These are phyloP conservation scores for Bipolaris gigantea DNA, from an alignment of 2,329 filamentous ascomycete genomes.

Conservation along the genomic window DNA sequence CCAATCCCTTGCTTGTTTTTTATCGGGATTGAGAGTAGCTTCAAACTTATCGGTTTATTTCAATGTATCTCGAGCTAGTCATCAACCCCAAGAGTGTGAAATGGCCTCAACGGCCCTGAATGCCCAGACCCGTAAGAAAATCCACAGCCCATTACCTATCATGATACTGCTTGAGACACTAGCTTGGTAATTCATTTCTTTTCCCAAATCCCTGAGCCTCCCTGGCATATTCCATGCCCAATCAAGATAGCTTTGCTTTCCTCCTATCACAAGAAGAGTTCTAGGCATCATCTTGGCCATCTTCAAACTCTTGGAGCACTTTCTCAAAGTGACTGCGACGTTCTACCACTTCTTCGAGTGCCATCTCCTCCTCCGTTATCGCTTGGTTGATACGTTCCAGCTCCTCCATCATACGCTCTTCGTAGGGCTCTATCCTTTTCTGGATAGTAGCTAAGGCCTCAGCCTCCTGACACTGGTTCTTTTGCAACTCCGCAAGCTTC, in stretches of 20 bases:
- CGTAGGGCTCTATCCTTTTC: slow-evolving; percentile 18
- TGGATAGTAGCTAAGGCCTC: slow-evolving; percentile 23
- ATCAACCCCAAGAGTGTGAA: too few relatives aligned
- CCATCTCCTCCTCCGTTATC: slow-evolving; percentile 21
- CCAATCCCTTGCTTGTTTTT: too few relatives aligned
- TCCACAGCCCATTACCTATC: too few relatives aligned
- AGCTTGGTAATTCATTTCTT: too few relatives aligned
- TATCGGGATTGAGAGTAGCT: background rate
- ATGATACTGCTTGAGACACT: too few relatives aligned
- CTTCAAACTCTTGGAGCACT: slow-evolving; percentile 19
- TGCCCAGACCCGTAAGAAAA: too few relatives aligned
- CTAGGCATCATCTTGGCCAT: slow-evolving; percentile 4
- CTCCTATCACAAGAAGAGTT: background rate
- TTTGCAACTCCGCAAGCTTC: slow-evolving; percentile 15
- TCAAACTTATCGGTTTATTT: background rate
- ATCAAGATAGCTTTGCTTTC: too few relatives aligned
- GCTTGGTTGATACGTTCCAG: slow-evolving; percentile 22
- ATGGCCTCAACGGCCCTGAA: too few relatives aligned
- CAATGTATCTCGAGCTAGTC: background rate
- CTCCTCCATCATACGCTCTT: slow-evolving; percentile 25
- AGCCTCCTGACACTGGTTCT: slow-evolving; percentile 18
- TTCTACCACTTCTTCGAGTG: slow-evolving; percentile 19
- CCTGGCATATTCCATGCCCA: too few relatives aligned
- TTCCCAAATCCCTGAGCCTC: too few relatives aligned
- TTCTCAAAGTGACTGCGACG: slow-evolving; percentile 16